phyloP scores from a whole-genome alignment of 805 yeast species.

The Geotrichum ghanense region DNA sequence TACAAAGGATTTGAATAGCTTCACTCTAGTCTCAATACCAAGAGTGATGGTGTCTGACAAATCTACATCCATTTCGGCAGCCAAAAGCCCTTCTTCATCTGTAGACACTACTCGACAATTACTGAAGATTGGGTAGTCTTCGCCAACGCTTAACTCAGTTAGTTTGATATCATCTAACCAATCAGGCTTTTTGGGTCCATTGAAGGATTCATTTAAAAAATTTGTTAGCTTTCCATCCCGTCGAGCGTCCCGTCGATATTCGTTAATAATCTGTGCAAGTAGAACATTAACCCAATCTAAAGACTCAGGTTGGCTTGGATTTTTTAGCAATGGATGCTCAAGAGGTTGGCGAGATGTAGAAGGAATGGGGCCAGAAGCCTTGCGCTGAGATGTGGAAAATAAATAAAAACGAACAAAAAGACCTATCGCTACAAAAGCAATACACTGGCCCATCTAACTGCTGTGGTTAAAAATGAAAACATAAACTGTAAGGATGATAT shows the following conservation, averaged over 20 bases:
- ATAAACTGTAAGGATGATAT: background rate
- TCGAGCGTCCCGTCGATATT: constrained; percentile 63
- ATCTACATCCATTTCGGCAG: constrained; percentile 77
- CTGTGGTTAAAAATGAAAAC: background rate
- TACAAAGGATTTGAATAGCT: constrained; percentile 63
- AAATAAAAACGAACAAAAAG: background rate
- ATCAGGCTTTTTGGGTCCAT: constrained; percentile 47
- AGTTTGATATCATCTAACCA: constrained; percentile 54
- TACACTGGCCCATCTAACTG: background rate
- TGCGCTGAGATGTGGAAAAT: background rate
- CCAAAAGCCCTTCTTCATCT: constrained; percentile 19
- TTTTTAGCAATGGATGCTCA: background rate
- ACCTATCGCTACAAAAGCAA: background rate
- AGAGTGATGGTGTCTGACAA: constrained; percentile 66
- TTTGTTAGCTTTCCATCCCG: constrained; percentile 63
- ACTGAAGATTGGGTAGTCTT: constrained; percentile 75
- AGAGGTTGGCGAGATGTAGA: background rate
- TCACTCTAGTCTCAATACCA: constrained; percentile 59
- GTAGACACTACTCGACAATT: constrained; percentile 50
- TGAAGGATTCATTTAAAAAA: constrained; percentile 50
- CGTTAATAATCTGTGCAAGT: constrained; percentile 69
- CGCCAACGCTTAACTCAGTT: constrained; percentile 71
- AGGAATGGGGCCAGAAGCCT: background rate
- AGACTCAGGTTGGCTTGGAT: constrained; percentile 40
- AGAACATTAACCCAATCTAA: constrained; percentile 80